Conservation (phyloP, 2,329 filamentous ascomycete genomes). For the Macrophomina pseudophaseolina region DNA sequence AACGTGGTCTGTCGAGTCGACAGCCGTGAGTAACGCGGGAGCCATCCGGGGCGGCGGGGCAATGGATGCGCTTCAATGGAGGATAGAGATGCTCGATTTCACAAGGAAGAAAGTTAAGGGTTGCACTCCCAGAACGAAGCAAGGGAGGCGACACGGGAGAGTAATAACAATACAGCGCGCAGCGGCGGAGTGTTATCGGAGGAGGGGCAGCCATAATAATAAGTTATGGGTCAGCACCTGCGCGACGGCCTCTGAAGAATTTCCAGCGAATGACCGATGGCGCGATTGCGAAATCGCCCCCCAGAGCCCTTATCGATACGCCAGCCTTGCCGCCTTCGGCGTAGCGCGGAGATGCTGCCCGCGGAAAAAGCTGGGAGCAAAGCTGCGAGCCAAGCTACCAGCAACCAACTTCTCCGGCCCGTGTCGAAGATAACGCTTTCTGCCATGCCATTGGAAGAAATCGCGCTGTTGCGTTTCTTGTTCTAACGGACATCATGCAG, state of each 20-base stretch:
- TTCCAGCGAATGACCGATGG: conserved; percentile 26
- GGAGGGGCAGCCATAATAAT: conserved; percentile 14
- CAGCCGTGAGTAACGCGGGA: conserved; percentile 71
- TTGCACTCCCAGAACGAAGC: not conserved
- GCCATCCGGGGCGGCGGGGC: conserved; percentile 40
- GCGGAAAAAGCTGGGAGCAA: conserved; percentile 16
- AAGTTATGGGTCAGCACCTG: conserved; percentile 12
- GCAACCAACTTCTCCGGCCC: conserved; percentile 3
- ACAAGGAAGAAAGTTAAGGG: not conserved
- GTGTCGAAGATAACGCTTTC: not conserved
- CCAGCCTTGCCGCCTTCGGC: not conserved
- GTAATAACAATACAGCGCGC: not conserved
- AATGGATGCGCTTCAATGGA: not conserved
- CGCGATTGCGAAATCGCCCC: conserved; percentile 15
- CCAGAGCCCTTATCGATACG: conserved; percentile 20
- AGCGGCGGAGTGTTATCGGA: conserved; percentile 16
- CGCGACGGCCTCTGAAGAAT: conserved; percentile 17
- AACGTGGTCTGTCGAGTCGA: conserved; percentile 71
- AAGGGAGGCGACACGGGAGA: not conserved
- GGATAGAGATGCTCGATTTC: not conserved
- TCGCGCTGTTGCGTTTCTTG: not conserved
- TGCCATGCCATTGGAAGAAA: not conserved
- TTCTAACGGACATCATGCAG: not conserved
- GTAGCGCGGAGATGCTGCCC: conserved; percentile 8
- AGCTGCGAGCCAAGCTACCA: not conserved